Conservation (phyloP, 805 yeast genomes). For the Saturnispora diversa region DNA sequence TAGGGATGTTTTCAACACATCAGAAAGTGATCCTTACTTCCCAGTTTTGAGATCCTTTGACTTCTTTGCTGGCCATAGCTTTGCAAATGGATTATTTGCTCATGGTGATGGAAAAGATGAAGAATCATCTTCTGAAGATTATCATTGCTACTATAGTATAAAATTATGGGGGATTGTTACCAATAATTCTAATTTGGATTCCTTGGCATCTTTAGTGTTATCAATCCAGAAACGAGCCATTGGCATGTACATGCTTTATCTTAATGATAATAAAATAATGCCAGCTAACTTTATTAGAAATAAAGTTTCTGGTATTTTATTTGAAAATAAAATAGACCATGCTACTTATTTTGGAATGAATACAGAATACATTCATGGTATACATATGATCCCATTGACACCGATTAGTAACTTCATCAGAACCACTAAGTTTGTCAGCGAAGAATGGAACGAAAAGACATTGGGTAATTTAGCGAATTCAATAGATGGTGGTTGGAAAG, state of each 20-base stretch:
- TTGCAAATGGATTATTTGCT: constrained; percentile 62
- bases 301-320: constrained; percentile 59
- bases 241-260: constrained; percentile 46
- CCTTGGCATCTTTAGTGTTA: constrained; percentile 51
- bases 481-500: constrained; percentile 57
- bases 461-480: constrained; percentile 30
- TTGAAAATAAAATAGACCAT: constrained; percentile 66
- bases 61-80: constrained; percentile 66
- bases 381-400: constrained; percentile 69
- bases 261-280: constrained; percentile 39
- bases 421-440: constrained; percentile 38
- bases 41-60: constrained; percentile 63
- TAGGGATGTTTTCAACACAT: constrained; percentile 63
- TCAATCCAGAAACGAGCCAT: constrained; percentile 47
- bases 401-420: constrained; percentile 54
- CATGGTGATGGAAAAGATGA: constrained; percentile 65
- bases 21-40: constrained; percentile 42
- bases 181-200: constrained; percentile 44
- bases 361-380: constrained; percentile 63
- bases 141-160: constrained; percentile 59
- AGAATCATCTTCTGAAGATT: constrained; percentile 66
- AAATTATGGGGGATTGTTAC: constrained; percentile 59
- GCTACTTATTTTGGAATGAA: constrained; percentile 62
- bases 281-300: constrained; percentile 47
- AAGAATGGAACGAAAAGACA: constrained; percentile 35